Percentiles rank a stretch among this genome's conserved stretches.
These are phyloP conservation scores for Zostera marina DNA, from an alignment of 116 monocot species.

Conservation along the genomic window DNA sequence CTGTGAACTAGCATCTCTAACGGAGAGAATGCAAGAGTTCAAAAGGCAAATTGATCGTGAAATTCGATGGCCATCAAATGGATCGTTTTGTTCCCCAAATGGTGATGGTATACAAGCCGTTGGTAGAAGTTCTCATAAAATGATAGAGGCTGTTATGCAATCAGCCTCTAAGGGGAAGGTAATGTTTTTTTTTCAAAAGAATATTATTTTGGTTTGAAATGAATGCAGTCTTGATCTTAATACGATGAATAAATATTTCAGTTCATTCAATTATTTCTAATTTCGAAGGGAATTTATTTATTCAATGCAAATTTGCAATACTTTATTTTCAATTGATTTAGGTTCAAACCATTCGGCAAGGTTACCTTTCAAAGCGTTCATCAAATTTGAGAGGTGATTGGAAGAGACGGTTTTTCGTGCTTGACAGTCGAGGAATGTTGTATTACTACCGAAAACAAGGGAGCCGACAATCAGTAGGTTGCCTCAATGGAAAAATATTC, in stretches of 20 bases:
- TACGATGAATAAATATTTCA: background rate
- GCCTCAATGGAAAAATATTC: background rate
- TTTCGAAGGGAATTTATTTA: background rate
- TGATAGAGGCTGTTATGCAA: conserved; percentile 97
- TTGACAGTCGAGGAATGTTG: conserved; percentile 98
- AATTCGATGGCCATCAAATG: conserved; percentile 60
- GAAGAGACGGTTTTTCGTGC: conserved; percentile 99
- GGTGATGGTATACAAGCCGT: conserved; percentile 93
- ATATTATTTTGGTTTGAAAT: background rate
- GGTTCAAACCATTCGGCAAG: conserved; percentile 99
- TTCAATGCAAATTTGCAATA: background rate
- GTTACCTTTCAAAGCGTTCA: conserved; percentile 95
- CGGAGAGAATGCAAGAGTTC: conserved; percentile 96
- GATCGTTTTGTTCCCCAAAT: conserved; percentile 48
- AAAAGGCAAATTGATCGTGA: conserved; percentile 91
- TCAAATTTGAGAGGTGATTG: conserved; percentile 98
- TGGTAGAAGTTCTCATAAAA: conserved; percentile 98
- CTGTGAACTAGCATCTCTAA: conserved; percentile 69
- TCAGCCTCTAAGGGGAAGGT: conserved; percentile 89
- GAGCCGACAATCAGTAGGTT: conserved; percentile 80
- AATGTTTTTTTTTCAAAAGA: background rate
- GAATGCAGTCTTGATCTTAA: background rate
- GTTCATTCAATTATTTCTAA: too few species aligned
- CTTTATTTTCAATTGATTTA: conserved; percentile 9
- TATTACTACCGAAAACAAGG: conserved; percentile 94